Base-by-base conservation (phyloP, 805 yeast genomes). In the Clavispora asparagi region DNA sequence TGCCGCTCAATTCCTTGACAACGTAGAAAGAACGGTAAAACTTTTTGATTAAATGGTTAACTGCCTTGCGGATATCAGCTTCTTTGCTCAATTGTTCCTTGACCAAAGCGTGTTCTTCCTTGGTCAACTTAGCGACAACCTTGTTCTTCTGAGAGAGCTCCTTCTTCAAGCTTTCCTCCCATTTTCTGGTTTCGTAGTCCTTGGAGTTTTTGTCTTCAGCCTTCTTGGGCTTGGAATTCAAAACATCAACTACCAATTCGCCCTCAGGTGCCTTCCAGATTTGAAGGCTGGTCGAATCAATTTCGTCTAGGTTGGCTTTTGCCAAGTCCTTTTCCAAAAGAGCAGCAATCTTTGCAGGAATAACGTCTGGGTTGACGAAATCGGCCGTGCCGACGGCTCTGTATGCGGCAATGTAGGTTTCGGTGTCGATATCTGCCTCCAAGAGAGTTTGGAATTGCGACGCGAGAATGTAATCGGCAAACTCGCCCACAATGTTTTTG, bases 131-230 rank as follows among this genome's bases (percentile, higher is more conserved):
- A 9, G 59, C 58, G n/a, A 60, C 54, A 2, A 43, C 54, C 39
- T 58, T 57, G 51, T 77, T 74, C 61, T 82, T 82, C 44, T 74
- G 73, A 1, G 85, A 82, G 32, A 90, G 71, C 58, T 89, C 92
- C 51, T 81, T 81, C 56, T 92, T 80, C 29, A 94, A 77, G 43
- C 78, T 78, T 54, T 84, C 90, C 60, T 94, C 99, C 98, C 98
- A 92, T 62, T 87, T 82, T 48, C 78, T 68, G 2, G 91, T 85
- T 56, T 85, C 95, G 56, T 88, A 88, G 57, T 90, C 96, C 59
- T 83, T 90, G 1, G 87, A 70, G 60, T 87, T 87, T 61, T 86
- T 87, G 59, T 80, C 79, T 12, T 81, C 79, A 5, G 67, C 70
- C 30, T 65, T 65, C 58, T 71, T 76, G 2, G 59, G 40, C 45